These are phyloP conservation scores for Nyctanthes arbortristis DNA, from an alignment of 257 asterid genomes.

Conservation along the genomic window DNA sequence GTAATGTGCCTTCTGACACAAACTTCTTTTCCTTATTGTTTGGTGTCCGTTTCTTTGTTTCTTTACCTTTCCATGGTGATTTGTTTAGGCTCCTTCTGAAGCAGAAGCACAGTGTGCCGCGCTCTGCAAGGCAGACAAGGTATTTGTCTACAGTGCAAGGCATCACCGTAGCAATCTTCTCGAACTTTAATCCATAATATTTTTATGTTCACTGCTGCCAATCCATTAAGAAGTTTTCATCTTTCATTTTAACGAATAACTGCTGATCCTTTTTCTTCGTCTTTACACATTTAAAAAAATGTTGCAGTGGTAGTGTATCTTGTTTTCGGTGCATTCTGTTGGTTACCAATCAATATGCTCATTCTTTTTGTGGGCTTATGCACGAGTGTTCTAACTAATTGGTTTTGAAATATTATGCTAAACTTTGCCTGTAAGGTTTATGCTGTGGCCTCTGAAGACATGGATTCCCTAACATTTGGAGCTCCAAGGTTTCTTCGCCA, in stretches of 20 bases:
- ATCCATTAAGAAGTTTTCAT: not conserved
- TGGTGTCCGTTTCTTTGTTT: not conserved
- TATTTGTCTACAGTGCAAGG: slow-evolving; percentile 25
- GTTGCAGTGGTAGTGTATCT: not conserved
- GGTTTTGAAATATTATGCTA: slow-evolving; percentile 17
- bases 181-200: slow-evolving; percentile 8
- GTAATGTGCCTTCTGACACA: slow-evolving; percentile 8
- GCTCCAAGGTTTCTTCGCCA: slow-evolving; percentile 94
- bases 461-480: slow-evolving; percentile 98
- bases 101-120: slow-evolving; percentile 98
- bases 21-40: slow-evolving; percentile 17
- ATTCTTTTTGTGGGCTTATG: slow-evolving; percentile 16
- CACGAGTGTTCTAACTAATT: not conserved
- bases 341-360: slow-evolving; percentile 17
- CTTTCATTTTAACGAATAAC: not conserved
- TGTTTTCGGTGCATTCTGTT: not conserved
- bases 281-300: not conserved
- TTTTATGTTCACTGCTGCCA: not conserved
- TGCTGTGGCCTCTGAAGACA: slow-evolving; percentile 98
- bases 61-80: slow-evolving; percentile 20
- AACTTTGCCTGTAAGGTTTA: slow-evolving; percentile 60
- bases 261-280: slow-evolving; percentile 6
- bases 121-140: slow-evolving; percentile 80
- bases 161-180: not conserved
- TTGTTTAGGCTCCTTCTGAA: slow-evolving; percentile 90